A percentile compares a stretch with the other conserved stretches of the same genome.
phyloP scores from a whole-genome alignment of 106 monocot genomes.

The Dioscorea zingiberensis region DNA sequence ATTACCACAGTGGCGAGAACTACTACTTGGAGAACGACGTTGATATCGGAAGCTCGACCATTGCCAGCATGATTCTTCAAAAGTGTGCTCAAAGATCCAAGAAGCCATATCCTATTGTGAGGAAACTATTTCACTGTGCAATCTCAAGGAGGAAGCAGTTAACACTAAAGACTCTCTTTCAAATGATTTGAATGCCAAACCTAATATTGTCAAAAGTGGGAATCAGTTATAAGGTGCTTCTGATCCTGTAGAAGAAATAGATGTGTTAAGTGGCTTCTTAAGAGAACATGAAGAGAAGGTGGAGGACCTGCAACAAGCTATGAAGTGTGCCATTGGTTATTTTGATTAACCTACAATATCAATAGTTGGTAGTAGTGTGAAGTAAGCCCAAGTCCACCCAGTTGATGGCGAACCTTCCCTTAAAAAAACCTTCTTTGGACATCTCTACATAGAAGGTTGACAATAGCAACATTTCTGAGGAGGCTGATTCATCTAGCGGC shows the following conservation, averaged over 20 bases:
- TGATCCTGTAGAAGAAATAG: slow-evolving; percentile 38
- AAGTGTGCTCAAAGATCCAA: slow-evolving; percentile 48
- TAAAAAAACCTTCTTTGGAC: slow-evolving; percentile 34
- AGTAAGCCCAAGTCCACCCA: slow-evolving; percentile 48
- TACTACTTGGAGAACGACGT: too few species aligned
- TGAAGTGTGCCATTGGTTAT: slow-evolving; percentile 21
- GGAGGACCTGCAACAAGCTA: slow-evolving; percentile 75
- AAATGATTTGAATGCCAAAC: neutral
- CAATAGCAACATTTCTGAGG: slow-evolving; percentile 16
- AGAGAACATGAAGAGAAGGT: slow-evolving; percentile 90
- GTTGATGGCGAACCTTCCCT: too few species aligned
- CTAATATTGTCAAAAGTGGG: slow-evolving; percentile 10
- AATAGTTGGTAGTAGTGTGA: slow-evolving; percentile 80
- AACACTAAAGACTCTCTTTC: slow-evolving; percentile 10
- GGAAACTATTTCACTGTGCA: slow-evolving; percentile 64
- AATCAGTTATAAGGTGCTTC: slow-evolving; percentile 2
- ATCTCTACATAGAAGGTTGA: slow-evolving; percentile 22
- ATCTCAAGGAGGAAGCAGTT: slow-evolving; percentile 32
- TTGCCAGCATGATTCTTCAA: too few species aligned
- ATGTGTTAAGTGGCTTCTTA: slow-evolving; percentile 44
- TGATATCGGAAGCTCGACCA: too few species aligned
- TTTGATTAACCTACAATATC: slow-evolving; percentile 64
- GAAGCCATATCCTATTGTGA: slow-evolving; percentile 78
- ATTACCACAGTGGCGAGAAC: too few species aligned
- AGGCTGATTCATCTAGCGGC: neutral